Base-by-base conservation (phyloP, 164 flowering plant species). In the Santalum album region DNA sequence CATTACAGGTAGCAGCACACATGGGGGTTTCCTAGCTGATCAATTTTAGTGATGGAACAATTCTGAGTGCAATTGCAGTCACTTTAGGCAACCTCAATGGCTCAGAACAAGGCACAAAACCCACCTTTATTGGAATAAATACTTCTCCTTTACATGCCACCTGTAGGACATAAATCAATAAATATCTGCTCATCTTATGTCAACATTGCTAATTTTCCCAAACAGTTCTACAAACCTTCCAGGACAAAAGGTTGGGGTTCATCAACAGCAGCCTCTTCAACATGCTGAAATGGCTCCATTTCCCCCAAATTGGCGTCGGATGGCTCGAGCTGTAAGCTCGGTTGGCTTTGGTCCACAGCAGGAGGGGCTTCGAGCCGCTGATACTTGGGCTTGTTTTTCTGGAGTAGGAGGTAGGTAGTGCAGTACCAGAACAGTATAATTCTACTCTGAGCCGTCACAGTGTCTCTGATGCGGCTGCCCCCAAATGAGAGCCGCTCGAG, bases 401-500 rank as follows among this genome's bases (percentile, higher is more conserved):
- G 68, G 1, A 88, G 91, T 36, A 92, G 80, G 58, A 87, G 70
- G 72, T 80, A 92, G n/a, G 99, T 92, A 19, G 83, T 72, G 67
- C 74, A 83, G 58, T 92, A 92, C 96, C 86, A 87, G 65, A 92
- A 87, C 54, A 87, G 14, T 39, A 92, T 68, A 56, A 92, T 89
- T 71, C 87, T 72, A 57, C 87, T 79, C 71, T 92, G 96, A 47
- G 94, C 94, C 29, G 77, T 29, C 49, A 89, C 56, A 22, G 99
- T 83, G 11, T 92, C 94, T 54, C 67, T 70, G 36, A 92, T 82
- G 14, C 63, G 57, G 61, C 80, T 75, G 56, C 79, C 81, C 54
- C 90, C 94, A 61, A 92, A 87, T 3, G 96, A 86, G 3, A 83
- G 79, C 58, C 90, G 78, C 58, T 92, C 96, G 12, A 92, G 85